Percentiles rank a stretch among this genome's conserved stretches.
These are phyloP conservation scores for Dacryopinax spathularia DNA, from an alignment of 768 basidiomycete genomes.

Conservation along the genomic window DNA sequence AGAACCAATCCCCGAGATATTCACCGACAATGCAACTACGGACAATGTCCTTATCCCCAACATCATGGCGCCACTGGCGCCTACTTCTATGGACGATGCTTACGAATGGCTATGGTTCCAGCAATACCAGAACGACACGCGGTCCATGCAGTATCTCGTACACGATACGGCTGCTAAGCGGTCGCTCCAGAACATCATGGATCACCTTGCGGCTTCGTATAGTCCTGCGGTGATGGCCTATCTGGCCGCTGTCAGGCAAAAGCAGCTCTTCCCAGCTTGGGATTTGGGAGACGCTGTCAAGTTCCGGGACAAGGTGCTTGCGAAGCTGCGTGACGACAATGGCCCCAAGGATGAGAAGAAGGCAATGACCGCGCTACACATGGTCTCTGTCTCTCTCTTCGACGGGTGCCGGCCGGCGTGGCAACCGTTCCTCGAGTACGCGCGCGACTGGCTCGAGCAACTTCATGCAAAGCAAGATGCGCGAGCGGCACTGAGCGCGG, in stretches of 20 bases:
- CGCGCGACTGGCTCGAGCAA: conserved; percentile 53
- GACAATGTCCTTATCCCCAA: neutral
- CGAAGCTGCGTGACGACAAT: neutral
- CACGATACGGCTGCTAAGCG: neutral
- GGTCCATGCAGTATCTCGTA: neutral
- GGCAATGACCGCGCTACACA: conserved; percentile 63
- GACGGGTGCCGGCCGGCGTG: conserved; percentile 56
- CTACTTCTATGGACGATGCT: neutral
- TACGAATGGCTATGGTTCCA: conserved; percentile 3
- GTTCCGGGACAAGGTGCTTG: neutral
- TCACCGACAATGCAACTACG: neutral
- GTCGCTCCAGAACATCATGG: neutral
- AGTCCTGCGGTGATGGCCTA: neutral
- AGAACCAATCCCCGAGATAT: neutral
- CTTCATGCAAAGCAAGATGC: neutral
- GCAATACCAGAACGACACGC: neutral
- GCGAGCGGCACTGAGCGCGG: neutral
- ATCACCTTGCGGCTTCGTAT: neutral
- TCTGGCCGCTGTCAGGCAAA: neutral
- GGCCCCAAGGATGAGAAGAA: conserved; percentile 24
- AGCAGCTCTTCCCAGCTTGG: conserved; percentile 1
- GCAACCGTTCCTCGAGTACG: conserved; percentile 52
- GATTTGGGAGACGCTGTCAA: neutral
- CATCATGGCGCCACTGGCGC: neutral
- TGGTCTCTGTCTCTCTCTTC: conserved; percentile 58